Evolutionary conservation across 805 yeast genomes (phyloP).

Genomic region (Suhomyces faveliae): DNA sequence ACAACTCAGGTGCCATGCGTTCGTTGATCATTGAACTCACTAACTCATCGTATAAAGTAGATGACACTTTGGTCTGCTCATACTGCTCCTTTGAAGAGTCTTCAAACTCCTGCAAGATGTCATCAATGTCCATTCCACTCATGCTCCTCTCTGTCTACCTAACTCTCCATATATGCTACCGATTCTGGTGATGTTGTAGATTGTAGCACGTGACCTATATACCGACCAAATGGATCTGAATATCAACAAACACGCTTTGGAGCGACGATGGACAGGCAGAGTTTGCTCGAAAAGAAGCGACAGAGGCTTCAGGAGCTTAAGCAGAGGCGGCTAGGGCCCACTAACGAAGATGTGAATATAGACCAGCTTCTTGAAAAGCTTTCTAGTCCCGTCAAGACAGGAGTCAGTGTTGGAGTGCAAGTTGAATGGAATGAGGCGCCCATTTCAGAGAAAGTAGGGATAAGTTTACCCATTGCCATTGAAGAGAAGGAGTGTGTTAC

Average conservation of each 20-base stretch:
- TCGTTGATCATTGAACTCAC: slow-evolving; percentile 78
- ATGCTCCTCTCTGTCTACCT: neutral
- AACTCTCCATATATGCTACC: no score
- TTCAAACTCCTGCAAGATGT: slow-evolving; percentile 67
- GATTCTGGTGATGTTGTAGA: neutral
- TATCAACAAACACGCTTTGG: neutral
- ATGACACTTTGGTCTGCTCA: slow-evolving; percentile 16
- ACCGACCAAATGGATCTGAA: neutral
- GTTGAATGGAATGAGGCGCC: slow-evolving; percentile 15
- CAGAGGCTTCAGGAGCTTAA: slow-evolving; percentile 31
- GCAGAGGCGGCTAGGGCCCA: slow-evolving; percentile 19
- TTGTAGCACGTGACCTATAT: neutral
- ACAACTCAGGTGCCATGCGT: slow-evolving; percentile 81
- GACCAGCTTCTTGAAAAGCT: slow-evolving; percentile 17
- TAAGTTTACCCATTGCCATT: no score
- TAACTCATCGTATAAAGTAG: slow-evolving; percentile 39
- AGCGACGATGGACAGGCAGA: slow-evolving; percentile 32
- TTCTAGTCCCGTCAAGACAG: slow-evolving; percentile 5
- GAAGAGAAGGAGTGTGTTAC: slow-evolving; percentile 10
- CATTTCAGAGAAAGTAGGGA: neutral
- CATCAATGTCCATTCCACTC: slow-evolving; percentile 57
- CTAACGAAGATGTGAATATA: slow-evolving; percentile 11
- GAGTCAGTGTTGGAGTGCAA: slow-evolving; percentile 28
- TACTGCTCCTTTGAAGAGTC: slow-evolving; percentile 12
- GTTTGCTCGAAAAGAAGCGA: slow-evolving; percentile 39